These are phyloP conservation scores for Mrakiaceae sp. DNA, from an alignment of 1,284 basidiomycete species.

Conservation along the genomic window DNA sequence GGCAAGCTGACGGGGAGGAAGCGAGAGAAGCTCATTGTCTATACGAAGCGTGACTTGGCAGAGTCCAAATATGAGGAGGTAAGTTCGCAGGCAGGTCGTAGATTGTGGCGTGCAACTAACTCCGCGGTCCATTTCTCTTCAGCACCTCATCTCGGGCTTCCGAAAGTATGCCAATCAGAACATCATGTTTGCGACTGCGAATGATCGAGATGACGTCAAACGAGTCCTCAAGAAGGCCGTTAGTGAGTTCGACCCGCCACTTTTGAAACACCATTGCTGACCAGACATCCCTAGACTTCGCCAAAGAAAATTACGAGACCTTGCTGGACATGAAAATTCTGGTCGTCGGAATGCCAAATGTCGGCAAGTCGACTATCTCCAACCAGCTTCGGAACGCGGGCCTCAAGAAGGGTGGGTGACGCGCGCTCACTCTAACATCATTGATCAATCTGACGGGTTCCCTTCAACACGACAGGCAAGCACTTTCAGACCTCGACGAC, in stretches of 20 bases:
- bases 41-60: conserved; percentile 88
- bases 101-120: neutral
- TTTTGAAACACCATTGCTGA: neutral
- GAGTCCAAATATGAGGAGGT: conserved; percentile 75
- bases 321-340: conserved; percentile 69
- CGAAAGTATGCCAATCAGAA: conserved; percentile 35
- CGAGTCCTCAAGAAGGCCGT: conserved; percentile 37
- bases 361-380: conserved; percentile 89
- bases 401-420: conserved; percentile 61
- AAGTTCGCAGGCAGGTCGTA: conserved; percentile 23
- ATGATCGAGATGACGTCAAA: conserved; percentile 37
- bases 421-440: conserved; percentile 4
- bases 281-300: conserved; percentile 44
- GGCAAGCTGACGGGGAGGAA: conserved; percentile 22
- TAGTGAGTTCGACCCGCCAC: conserved; percentile 24
- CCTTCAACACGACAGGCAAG: conserved; percentile 46
- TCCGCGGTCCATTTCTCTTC: neutral
- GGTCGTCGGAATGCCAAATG: conserved; percentile 96
- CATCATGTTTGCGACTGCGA: conserved; percentile 42
- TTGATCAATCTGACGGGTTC: neutral
- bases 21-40: conserved; percentile 73
- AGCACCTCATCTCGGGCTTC: conserved; percentile 39
- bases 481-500: conserved; percentile 79
- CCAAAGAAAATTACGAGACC: conserved; percentile 49
- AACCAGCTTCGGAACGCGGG: conserved; percentile 85